A percentile compares a stretch with the other conserved stretches of the same genome.
phyloP scores from a whole-genome alignment of 179 eudicot genomes.

The Camellia oleifera region DNA sequence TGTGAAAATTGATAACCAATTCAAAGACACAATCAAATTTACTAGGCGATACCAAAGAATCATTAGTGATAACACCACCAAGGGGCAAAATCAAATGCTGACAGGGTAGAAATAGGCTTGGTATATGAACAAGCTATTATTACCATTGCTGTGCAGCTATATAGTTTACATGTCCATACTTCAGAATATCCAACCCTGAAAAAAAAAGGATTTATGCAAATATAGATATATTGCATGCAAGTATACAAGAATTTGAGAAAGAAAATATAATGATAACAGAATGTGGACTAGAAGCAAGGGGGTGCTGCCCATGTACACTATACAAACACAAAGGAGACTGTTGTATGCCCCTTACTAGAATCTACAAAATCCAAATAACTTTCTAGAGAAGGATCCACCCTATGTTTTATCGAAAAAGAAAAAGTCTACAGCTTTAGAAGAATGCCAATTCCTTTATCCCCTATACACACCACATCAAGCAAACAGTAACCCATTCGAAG shows the following conservation, averaged over 20 bases:
- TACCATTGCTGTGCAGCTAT: not conserved
- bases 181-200: not conserved
- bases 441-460: slow-evolving; percentile 2
- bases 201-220: not conserved
- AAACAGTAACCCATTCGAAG: not conserved
- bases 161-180: not conserved
- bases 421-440: not conserved
- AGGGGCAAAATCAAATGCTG: not conserved
- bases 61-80: not conserved
- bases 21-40: not conserved
- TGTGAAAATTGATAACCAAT: not conserved
- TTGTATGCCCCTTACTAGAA: not conserved
- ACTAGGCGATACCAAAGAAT: not conserved
- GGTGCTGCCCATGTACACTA: not conserved
- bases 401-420: not conserved
- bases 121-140: not conserved
- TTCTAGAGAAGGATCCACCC: not conserved
- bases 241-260: not conserved
- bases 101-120: not conserved
- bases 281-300: not conserved
- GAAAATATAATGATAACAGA: not conserved
- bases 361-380: not conserved
- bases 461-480: not conserved
- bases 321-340: not conserved
- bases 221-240: not conserved